Base-by-base conservation (phyloP, 2,329 filamentous ascomycete species). In the Phaeoacremonium minimum region DNA sequence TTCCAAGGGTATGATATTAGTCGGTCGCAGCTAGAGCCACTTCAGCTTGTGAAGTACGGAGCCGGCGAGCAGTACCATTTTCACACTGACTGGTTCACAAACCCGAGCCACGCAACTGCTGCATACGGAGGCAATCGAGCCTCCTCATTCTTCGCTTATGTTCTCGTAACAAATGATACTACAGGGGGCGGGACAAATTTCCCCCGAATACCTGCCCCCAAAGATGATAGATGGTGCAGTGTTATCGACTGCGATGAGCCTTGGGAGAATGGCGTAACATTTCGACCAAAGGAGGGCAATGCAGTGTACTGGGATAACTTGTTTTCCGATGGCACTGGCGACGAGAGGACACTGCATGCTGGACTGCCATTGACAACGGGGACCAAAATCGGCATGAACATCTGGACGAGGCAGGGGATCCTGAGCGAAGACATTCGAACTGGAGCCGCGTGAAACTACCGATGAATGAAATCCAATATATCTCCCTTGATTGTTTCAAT, bases 51-150 rank as follows among this genome's bases (percentile, higher is more conserved):
- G 28, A 57, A 56, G 34, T 66, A 67, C 36, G 59, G 48, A 15
- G 37, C 42, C 7, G 59, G 60, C 8, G 60, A 63, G 42, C 57
- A 53, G 28, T 65, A 64, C 45, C 55, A 63, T 37, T 60, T 58
- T 43, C 63, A 66, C 43, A 63, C 57, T n/a, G 63, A 66, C 46
- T 65, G 63, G 61, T 64, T 61, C 45, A 55, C 52, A 13, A 52
- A 56, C 34, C 47, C 53, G 12, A 45, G 44, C 18, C 51, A 60
- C 26, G 52, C 57, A 15, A 50, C 52, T 2, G 51, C 53, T 7
- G 51, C 40, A 5, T 38, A 57, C 22, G 62, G 61, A 6, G 61
- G 62, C 5, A 65, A 66, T 43, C 52, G 61, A 4, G 40, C 56
- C 5, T 58, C 53, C 32, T 63, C 60, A 11, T 66, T 66, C 45